Conservation (phyloP, 306 rosid species). For the Citrullus colocynthis region DNA sequence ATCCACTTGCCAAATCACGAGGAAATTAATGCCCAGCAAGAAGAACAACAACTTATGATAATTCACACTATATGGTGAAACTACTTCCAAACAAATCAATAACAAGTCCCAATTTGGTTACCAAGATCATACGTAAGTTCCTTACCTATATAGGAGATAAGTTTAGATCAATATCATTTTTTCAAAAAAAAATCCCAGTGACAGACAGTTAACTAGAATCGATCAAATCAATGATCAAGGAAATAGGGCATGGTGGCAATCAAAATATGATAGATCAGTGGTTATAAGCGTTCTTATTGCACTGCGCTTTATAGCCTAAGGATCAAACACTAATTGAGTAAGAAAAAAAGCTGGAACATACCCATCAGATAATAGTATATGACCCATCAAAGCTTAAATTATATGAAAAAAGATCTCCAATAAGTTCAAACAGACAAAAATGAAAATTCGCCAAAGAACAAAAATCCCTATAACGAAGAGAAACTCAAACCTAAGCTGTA, state of each 20-base stretch:
- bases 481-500: conserved; percentile 51
- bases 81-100: too few species aligned
- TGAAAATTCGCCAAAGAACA: background rate
- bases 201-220: background rate
- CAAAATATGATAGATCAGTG: background rate
- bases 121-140: too few species aligned
- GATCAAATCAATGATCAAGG: background rate
- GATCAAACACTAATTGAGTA: background rate
- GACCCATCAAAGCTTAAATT: background rate
- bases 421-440: background rate
- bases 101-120: background rate
- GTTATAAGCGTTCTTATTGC: background rate
- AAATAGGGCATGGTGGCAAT: background rate
- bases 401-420: background rate
- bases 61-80: background rate
- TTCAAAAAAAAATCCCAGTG: background rate
- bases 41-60: background rate
- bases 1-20: too few species aligned
- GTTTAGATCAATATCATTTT: background rate
- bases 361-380: background rate
- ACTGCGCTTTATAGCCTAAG: background rate
- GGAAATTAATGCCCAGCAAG: background rate
- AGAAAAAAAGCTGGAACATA: background rate
- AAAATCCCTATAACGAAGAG: conserved; percentile 1
- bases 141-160: background rate